phyloP scores from a whole-genome alignment of 768 basidiomycete species.

The Rhodotorula graminis region DNA sequence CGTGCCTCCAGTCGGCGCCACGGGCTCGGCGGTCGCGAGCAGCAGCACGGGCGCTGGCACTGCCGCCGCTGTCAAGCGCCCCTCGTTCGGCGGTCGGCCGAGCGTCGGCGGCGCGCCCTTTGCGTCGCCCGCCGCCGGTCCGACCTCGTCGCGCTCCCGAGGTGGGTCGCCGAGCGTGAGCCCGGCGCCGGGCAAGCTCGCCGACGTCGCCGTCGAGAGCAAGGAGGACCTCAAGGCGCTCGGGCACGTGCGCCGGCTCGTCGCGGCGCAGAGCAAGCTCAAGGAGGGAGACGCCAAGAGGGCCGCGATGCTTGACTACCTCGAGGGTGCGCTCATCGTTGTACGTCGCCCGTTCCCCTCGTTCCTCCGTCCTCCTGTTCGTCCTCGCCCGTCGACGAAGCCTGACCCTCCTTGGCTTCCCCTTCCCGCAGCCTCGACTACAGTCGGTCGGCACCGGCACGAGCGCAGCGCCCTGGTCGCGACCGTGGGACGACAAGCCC shows the following conservation, averaged over 20 bases:
- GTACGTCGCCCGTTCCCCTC: constrained; percentile 17
- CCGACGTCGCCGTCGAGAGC: constrained; percentile 27
- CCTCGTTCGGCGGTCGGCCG: not conserved
- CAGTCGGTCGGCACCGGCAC: constrained; percentile 2
- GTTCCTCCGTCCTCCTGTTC: not conserved
- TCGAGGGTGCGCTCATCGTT: constrained; percentile 33
- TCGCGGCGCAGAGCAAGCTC: not conserved
- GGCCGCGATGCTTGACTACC: constrained; percentile 27
- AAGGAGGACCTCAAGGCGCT: constrained; percentile 40
- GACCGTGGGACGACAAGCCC: constrained; percentile 24
- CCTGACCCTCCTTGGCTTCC: not conserved
- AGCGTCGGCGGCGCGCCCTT: not conserved
- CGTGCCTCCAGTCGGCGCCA: not conserved
- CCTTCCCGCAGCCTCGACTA: constrained; percentile 15
- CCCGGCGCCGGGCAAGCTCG: not conserved
- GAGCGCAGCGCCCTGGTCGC: constrained; percentile 7
- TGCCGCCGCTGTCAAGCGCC: not conserved
- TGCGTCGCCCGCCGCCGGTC: not conserved
- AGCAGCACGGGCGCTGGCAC: not conserved
- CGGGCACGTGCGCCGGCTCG: constrained; percentile 31
- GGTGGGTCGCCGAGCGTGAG: not conserved
- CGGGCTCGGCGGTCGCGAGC: not conserved
- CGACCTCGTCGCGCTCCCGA: constrained; percentile 3
- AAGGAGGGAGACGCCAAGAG: not conserved
- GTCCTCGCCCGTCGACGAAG: too few species aligned